A percentile compares a stretch with the other conserved stretches of the same genome.
Evolutionary conservation across 805 yeast genomes (phyloP).

Genomic region (Starmerella roubikii): DNA sequence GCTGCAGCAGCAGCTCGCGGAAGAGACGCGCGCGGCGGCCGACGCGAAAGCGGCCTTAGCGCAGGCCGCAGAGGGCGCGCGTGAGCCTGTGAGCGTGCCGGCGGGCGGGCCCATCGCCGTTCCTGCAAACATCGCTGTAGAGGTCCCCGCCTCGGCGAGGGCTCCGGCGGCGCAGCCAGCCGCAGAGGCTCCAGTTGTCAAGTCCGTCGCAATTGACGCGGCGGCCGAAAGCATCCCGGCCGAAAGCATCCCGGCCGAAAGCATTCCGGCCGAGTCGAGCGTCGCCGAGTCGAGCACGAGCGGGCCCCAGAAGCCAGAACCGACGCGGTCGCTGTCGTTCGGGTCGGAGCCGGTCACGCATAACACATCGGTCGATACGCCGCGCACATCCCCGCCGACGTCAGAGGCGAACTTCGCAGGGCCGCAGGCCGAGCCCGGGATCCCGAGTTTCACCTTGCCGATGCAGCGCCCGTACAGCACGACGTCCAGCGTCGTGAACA

Average conservation of each 20-base stretch:
- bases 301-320: background rate
- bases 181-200: background rate
- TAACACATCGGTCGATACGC: constrained; percentile 2
- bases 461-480: constrained; percentile 59
- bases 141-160: background rate
- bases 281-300: background rate
- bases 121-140: background rate
- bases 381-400: constrained; percentile 13
- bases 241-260: background rate
- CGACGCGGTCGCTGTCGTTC: background rate
- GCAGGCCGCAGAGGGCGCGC: background rate
- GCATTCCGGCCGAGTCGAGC: background rate
- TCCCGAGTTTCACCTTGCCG: constrained; percentile 31
- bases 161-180: background rate
- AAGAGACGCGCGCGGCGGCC: constrained; percentile 8
- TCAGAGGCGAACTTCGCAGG: constrained; percentile 11
- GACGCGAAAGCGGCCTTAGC: constrained; percentile 5
- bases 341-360: constrained; percentile 1
- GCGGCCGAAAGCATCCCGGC: background rate
- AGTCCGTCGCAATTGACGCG: background rate
- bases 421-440: constrained; percentile 4
- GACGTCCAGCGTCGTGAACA: constrained; percentile 83
- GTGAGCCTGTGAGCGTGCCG: background rate
- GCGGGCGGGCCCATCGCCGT: background rate
- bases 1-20: constrained; percentile 2